Evolutionary conservation across 2,329 filamentous ascomycete genomes (phyloP).

Genomic region (Plectosphaerella sp.): DNA sequence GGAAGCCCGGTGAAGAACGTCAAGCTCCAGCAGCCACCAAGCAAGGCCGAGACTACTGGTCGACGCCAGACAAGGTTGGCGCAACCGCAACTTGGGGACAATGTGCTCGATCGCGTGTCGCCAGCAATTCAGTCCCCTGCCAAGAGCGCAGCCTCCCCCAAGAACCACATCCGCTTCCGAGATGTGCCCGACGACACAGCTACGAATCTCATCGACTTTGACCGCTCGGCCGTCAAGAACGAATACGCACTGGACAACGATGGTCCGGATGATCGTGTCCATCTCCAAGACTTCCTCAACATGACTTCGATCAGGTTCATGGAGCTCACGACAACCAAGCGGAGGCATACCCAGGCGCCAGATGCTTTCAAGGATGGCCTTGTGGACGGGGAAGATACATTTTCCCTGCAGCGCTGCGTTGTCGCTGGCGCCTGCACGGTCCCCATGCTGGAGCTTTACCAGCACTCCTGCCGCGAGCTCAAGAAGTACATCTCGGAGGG

Average conservation of each 20-base stretch:
- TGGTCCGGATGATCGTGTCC: constrained; percentile 60
- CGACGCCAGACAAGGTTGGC: constrained; percentile 51
- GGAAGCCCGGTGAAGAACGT: constrained; percentile 75
- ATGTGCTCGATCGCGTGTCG: not conserved
- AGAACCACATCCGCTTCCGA: constrained; percentile 49
- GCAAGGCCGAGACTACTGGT: constrained; percentile 61
- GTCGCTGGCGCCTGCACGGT: constrained; percentile 87
- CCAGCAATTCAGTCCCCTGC: constrained; percentile 33
- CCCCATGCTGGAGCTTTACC: constrained; percentile 90
- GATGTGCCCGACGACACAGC: constrained; percentile 44
- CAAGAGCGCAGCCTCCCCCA: constrained; percentile 50
- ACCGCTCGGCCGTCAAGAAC: constrained; percentile 34
- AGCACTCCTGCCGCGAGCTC: constrained; percentile 91
- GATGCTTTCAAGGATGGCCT: constrained; percentile 37
- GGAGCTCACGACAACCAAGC: constrained; percentile 94
- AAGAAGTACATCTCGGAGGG: constrained; percentile 97
- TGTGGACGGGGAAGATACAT: constrained; percentile 38
- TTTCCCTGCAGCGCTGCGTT: constrained; percentile 71
- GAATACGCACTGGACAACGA: constrained; percentile 40
- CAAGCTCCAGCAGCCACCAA: constrained; percentile 63
- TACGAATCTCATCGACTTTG: constrained; percentile 35
- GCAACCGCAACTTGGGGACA: constrained; percentile 7
- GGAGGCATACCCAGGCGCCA: constrained; percentile 75
- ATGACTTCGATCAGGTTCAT: constrained; percentile 98
- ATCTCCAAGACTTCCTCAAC: constrained; percentile 87